Evolutionary conservation across 2,329 filamentous ascomycete species (phyloP), one percentile per base, ranked within the genome.

Genomic region (Akanthomyces uredinophilus): DNA sequence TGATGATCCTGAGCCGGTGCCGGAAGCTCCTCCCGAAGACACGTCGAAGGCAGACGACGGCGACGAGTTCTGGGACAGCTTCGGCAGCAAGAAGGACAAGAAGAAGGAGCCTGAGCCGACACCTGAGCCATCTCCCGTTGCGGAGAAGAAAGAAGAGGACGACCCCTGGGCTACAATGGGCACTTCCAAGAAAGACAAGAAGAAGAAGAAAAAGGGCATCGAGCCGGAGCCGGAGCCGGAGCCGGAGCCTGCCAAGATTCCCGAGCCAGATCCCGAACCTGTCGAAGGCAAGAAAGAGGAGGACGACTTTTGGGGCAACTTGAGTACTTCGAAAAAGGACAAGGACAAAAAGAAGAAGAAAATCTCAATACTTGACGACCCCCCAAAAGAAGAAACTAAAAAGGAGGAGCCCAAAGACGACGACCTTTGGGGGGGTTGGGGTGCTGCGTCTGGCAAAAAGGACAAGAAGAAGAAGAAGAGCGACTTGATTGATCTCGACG

Each of bases 381-480:
- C 61, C 4, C 57, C 63, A 11, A 64, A 61, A 29, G 68, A 67
- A 41, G 66, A 70, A 50, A 49, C 61, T 27, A 66, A 67, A 11
- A 57, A 56, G 20, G 64, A 64, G 16, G 67, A 67, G 52, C 35
- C 65, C 20, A 68, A 69, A 49, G 62, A 64, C 11, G 66, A 67
- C 22, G 66, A 69, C 35, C 47, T 67, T 6, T 71, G 69, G 69
- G 68, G 67, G 35, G 63, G 67, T 10, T 69, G 67, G 66, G 67
- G 65, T 10, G 49, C 35, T n/a, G n/a, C 62, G 11, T 61, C 63
- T 32, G 63, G 65, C 57, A 75, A 74, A 65, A 75, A 74, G 61
- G 67, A 60, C n/a, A 77, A 77, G 62, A 80, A 78, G 65, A 78
- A 77, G 61, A 72, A 66, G 29, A 65, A 71, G 53, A 64, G 71